Base-by-base conservation (phyloP, 352 stramenopile genomes). In the Globisporangium recalcitrans region DNA sequence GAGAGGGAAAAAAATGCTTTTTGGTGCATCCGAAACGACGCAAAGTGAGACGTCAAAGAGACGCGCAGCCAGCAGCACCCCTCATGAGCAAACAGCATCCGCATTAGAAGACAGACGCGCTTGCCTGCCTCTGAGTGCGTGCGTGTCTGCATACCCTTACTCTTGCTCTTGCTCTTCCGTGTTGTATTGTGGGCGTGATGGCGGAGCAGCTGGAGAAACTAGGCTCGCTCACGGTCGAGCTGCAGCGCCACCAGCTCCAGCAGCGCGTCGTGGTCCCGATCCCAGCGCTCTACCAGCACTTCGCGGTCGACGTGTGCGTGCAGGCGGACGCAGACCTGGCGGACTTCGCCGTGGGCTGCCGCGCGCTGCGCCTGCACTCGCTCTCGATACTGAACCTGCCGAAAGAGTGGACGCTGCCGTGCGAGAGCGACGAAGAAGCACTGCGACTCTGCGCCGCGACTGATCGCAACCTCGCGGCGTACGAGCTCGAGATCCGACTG, bases 401-500 rank as follows among this genome's bases (percentile, higher is more conserved):
- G 14, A 40, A 29, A 10, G 74, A 89, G 26, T 90, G 81, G 81
- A 82, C 58, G 14, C 21, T 76, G 22, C 27, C 65, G 16, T 71
- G 75, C 34, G 64, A 63, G 31, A 79, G 47, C 47, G 78, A 88
- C 36, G 79, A 88, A 2, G 79, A 87, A 26, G 81, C 79, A 0
- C 6, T 76, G n/a, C 64, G 66, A 3, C 21, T 75, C 29, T 85
- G 75, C 57, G 67, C 55, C 0, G 55, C 73, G 0, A 14, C 62
- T 0, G 78, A 88, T 16, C 63, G 70, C 8, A 88, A 87, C 47
- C 29, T 68, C 0, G 74, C 75, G 4, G 60, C 52, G 4, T 90
- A 88, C 64, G 77, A 88, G 11, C 36, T 90, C 19, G 74, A 85
- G 31, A 62, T 85, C n/a, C 29, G 38, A 22, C 36, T 89, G 47